Evolutionary conservation across 805 yeast species (phyloP).

Genomic region (Zygosaccharomyces gambellarensis): DNA sequence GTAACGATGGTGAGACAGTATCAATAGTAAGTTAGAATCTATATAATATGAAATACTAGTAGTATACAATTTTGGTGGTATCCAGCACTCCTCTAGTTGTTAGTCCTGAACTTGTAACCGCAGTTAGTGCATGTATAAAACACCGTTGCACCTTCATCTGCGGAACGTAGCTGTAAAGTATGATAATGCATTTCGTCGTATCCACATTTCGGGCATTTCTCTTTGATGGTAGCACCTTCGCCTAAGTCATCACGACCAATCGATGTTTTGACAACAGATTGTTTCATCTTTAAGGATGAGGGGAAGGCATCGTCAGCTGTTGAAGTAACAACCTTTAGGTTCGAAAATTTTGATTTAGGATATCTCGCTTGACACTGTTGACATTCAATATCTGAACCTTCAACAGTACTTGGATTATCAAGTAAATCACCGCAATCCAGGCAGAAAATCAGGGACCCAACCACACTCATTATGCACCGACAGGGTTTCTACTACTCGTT

Average conservation of each 20-base stretch:
- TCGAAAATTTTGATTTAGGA: constrained; percentile 49
- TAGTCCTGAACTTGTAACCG: constrained; percentile 90
- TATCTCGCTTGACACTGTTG: constrained; percentile 41
- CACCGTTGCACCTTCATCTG: constrained; percentile 99
- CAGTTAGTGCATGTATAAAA: constrained; percentile 94
- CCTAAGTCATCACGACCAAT: constrained; percentile 72
- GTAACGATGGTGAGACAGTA: neutral
- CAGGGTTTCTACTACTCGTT: neutral
- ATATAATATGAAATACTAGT: neutral
- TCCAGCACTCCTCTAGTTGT: constrained; percentile 48
- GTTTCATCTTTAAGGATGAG: constrained; percentile 69
- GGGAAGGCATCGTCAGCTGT: constrained; percentile 95
- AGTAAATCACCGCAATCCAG: constrained; percentile 86
- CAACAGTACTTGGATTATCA: constrained; percentile 51
- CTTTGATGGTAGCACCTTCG: constrained; percentile 96
- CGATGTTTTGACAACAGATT: constrained; percentile 85
- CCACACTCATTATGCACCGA: constrained; percentile 69
- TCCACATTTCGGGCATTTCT: constrained; percentile 98
- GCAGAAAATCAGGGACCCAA: constrained; percentile 93
- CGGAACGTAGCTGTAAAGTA: constrained; percentile 92
- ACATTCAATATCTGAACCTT: constrained; percentile 50
- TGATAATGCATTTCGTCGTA: constrained; percentile 98
- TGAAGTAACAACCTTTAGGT: constrained; percentile 78
- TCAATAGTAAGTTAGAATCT: neutral
- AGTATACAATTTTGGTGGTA: neutral